A percentile compares a stretch with the other conserved stretches of the same genome.
phyloP scores from a whole-genome alignment of 108 stramenopile species.

The Cyclotella kingstonii region DNA sequence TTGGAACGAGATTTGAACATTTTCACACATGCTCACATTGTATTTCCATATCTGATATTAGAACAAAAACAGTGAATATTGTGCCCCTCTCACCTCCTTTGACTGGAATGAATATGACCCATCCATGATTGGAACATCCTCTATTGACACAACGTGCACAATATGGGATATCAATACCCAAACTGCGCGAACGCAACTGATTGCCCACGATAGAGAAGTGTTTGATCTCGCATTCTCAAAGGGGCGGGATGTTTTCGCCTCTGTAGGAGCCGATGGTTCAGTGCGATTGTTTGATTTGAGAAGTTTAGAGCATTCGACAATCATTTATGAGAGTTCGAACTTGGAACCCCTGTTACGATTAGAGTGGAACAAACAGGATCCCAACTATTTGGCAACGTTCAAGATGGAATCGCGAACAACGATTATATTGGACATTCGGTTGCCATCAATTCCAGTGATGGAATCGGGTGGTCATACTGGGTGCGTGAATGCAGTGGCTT shows the following conservation, averaged over 20 bases:
- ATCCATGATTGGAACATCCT: slow-evolving; percentile 51
- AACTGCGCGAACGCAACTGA: slow-evolving; percentile 91
- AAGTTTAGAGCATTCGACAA: slow-evolving; percentile 93
- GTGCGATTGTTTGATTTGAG: slow-evolving; percentile 97
- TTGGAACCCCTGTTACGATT: slow-evolving; percentile 91
- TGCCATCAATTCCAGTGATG: slow-evolving; percentile 79
- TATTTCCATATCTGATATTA: slow-evolving; percentile 8
- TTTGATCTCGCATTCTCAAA: slow-evolving; percentile 95
- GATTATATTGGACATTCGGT: slow-evolving; percentile 90
- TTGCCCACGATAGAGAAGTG: slow-evolving; percentile 99
- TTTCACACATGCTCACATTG: background rate
- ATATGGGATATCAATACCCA: slow-evolving; percentile 95
- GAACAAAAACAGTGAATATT: slow-evolving; percentile 96
- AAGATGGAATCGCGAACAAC: slow-evolving; percentile 83
- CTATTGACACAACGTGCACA: slow-evolving; percentile 98
- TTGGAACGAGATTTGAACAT: background rate
- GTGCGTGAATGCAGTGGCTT: slow-evolving; percentile 92
- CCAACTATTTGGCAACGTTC: slow-evolving; percentile 96
- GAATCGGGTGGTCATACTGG: slow-evolving; percentile 86
- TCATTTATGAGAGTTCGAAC: slow-evolving; percentile 94
- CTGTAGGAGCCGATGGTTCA: slow-evolving; percentile 96
- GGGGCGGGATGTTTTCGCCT: slow-evolving; percentile 95
- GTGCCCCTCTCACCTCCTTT: slow-evolving; percentile 92
- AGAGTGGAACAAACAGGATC: slow-evolving; percentile 99
- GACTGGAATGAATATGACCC: slow-evolving; percentile 88